These are phyloP conservation scores for Oryza officinalis DNA, from an alignment of 176 grass and related monocot genomes.

Conservation along the genomic window DNA sequence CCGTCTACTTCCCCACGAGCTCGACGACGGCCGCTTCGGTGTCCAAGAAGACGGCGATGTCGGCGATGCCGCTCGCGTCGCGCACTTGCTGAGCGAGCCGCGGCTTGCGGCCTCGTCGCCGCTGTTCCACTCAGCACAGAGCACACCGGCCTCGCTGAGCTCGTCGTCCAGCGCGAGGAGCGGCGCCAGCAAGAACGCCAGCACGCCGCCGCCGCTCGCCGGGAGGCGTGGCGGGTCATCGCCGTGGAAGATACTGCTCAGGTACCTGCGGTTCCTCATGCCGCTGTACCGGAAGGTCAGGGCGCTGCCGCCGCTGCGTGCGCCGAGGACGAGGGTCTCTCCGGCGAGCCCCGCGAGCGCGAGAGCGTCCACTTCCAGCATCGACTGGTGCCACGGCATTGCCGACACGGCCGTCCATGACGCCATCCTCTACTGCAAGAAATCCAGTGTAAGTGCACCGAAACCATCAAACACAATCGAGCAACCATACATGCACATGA, in stretches of 20 bases:
- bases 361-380: conserved; percentile 44
- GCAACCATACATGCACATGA: neutral
- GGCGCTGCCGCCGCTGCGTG: conserved; percentile 30
- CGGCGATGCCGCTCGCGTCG: neutral
- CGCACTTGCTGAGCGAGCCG: neutral
- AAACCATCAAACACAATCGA: neutral
- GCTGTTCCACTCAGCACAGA: conserved; percentile 62
- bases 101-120: conserved; percentile 46
- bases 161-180: conserved; percentile 31
- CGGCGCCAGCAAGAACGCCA: conserved; percentile 1
- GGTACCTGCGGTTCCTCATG: conserved; percentile 74
- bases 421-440: conserved; percentile 98
- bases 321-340: neutral
- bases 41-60: neutral
- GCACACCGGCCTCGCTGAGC: conserved; percentile 53
- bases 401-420: conserved; percentile 82
- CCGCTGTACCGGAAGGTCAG: conserved; percentile 76
- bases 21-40: neutral
- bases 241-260: conserved; percentile 71
- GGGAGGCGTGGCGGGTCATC: conserved; percentile 26
- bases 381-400: conserved; percentile 76
- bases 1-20: conserved; percentile 42
- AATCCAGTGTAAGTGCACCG: conserved; percentile 58
- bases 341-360: conserved; percentile 40
- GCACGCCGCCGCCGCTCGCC: neutral